Percentiles rank a stretch among this genome's conserved stretches.
Conservation (phyloP, 768 basidiomycete species). For the Pseudohyphozyma bogoriensis region DNA sequence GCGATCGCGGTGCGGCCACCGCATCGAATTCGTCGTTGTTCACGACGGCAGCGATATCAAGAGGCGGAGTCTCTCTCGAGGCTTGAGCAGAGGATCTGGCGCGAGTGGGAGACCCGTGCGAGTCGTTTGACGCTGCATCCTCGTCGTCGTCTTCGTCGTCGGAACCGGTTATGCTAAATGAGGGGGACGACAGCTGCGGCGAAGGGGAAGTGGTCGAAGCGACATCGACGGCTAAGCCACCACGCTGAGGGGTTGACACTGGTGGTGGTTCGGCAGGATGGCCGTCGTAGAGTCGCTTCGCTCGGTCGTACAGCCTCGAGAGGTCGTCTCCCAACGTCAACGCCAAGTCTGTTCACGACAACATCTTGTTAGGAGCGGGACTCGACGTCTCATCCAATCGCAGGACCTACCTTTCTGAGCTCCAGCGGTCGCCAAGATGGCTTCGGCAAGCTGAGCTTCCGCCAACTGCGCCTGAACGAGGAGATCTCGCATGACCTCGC, state of each 20-base stretch:
- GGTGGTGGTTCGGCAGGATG: conserved; percentile 26
- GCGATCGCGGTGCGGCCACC: background rate
- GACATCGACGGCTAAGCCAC: background rate
- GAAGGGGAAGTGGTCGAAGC: conserved; percentile 4
- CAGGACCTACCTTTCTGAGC: conserved; percentile 9
- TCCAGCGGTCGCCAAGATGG: background rate
- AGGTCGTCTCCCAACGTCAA: conserved; percentile 59
- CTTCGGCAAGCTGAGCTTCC: conserved; percentile 25
- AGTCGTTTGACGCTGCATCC: conserved; percentile 36
- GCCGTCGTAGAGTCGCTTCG: conserved; percentile 32
- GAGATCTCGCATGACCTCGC: conserved; percentile 19
- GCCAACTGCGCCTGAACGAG: conserved; percentile 20
- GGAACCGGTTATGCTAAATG: conserved; percentile 43
- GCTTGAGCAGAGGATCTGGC: background rate
- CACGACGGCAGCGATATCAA: too few relatives aligned
- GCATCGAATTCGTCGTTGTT: too few relatives aligned
- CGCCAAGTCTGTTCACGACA: background rate
- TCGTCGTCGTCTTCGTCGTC: conserved; percentile 34
- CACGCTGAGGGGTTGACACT: background rate
- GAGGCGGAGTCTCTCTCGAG: background rate
- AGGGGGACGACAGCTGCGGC: conserved; percentile 21
- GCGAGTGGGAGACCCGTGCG: conserved; percentile 2
- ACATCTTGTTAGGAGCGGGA: background rate
- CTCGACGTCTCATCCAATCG: too few relatives aligned
- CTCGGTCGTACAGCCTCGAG: conserved; percentile 48